These are phyloP conservation scores for Graphiopsis chlorocephala DNA, from an alignment of 2,329 filamentous ascomycete genomes.

Conservation along the genomic window DNA sequence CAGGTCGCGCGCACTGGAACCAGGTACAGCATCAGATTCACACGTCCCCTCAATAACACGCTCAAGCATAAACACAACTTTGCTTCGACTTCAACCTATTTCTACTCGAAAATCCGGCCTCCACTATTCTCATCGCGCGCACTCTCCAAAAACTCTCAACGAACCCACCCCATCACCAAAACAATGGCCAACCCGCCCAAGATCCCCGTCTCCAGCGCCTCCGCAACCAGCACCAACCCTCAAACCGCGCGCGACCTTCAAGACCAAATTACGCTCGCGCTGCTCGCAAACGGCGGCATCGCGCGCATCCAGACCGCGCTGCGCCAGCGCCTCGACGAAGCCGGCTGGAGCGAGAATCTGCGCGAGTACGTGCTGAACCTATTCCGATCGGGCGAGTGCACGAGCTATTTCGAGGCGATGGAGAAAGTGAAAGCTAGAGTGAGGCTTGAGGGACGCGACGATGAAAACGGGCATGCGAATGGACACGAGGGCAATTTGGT, in stretches of 20 bases:
- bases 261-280: constrained; percentile 43
- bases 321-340: constrained; percentile 53
- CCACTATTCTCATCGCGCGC: background rate
- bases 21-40: background rate
- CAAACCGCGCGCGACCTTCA: constrained; percentile 33
- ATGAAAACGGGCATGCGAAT: constrained; percentile 21
- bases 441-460: constrained; percentile 20
- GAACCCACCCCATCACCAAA: background rate
- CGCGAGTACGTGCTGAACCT: constrained; percentile 54
- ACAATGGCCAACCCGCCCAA: constrained; percentile 21
- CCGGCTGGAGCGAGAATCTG: constrained; percentile 59
- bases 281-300: constrained; percentile 50
- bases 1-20: background rate
- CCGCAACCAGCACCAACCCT: constrained; percentile 35
- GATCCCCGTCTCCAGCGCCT: constrained; percentile 42
- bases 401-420: constrained; percentile 56
- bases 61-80: background rate
- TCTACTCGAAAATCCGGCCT: background rate
- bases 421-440: constrained; percentile 47
- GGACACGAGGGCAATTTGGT: constrained; percentile 27
- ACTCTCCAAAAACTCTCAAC: background rate
- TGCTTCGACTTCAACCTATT: background rate
- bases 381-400: constrained; percentile 56
- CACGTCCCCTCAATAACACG: background rate
- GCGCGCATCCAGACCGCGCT: constrained; percentile 56